Conservation (phyloP, 2,329 filamentous ascomycete genomes). For the Xylariaceae sp. region DNA sequence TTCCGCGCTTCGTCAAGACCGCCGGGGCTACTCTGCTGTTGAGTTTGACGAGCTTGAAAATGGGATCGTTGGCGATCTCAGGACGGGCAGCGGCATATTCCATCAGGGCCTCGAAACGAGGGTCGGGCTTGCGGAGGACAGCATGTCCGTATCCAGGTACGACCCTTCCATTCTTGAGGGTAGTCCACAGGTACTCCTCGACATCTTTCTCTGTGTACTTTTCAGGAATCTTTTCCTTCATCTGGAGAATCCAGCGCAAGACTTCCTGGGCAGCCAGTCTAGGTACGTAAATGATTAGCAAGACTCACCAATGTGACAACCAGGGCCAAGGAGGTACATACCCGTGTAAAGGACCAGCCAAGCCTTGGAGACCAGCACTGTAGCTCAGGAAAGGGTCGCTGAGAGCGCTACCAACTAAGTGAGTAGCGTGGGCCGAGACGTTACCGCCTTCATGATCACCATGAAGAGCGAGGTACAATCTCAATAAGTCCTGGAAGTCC, state of each 20-base stretch:
- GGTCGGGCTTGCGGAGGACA: constrained; percentile 93
- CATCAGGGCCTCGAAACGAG: constrained; percentile 93
- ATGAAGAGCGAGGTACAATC: constrained; percentile 91
- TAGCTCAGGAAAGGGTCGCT: constrained; percentile 95
- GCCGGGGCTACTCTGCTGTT: constrained; percentile 87
- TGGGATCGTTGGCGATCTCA: constrained; percentile 78
- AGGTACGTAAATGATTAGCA: constrained; percentile 3
- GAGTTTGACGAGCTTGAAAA: constrained; percentile 90
- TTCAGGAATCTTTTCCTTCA: constrained; percentile 81
- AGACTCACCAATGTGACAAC: not conserved
- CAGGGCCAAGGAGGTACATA: constrained; percentile 31
- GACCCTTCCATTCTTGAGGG: constrained; percentile 87
- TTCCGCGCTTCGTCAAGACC: constrained; percentile 90
- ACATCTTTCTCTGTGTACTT: constrained; percentile 77
- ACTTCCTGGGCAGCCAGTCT: constrained; percentile 94
- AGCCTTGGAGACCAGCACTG: constrained; percentile 88
- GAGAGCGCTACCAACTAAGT: constrained; percentile 89
- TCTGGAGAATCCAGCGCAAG: constrained; percentile 91
- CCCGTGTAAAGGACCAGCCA: constrained; percentile 88
- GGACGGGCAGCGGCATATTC: constrained; percentile 83
- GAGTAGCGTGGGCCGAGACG: constrained; percentile 90
- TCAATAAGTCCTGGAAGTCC: constrained; percentile 90
- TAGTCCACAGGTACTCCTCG: constrained; percentile 84
- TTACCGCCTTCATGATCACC: constrained; percentile 98
- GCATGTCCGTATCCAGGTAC: constrained; percentile 95